Evolutionary conservation across 441 rosid species (phyloP).

Genomic region (Cnidoscolus chayamansa): DNA sequence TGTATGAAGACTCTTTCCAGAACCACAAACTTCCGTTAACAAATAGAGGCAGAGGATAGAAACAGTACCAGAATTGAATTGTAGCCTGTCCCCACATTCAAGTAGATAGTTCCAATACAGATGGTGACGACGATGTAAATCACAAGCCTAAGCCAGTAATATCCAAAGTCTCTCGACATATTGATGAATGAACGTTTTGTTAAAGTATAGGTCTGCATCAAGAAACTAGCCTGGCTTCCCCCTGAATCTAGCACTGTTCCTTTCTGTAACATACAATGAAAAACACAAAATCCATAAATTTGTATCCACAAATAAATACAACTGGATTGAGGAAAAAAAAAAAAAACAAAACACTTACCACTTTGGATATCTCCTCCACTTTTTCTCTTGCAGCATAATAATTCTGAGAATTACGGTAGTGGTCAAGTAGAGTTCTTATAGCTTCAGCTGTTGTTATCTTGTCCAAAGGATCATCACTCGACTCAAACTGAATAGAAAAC

Average conservation of each 20-base stretch:
- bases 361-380: constrained; percentile 80
- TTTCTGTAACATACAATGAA: constrained; percentile 47
- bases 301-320: background rate
- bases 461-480: constrained; percentile 79
- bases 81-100: constrained; percentile 82
- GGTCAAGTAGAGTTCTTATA: constrained; percentile 52
- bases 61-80: constrained; percentile 72
- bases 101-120: constrained; percentile 93
- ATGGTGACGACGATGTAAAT: constrained; percentile 76
- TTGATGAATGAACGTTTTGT: constrained; percentile 85
- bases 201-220: constrained; percentile 74
- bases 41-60: background rate
- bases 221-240: constrained; percentile 94
- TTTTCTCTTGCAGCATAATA: constrained; percentile 57
- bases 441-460: constrained; percentile 89
- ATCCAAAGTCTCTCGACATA: constrained; percentile 97
- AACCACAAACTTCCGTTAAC: background rate
- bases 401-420: constrained; percentile 64
- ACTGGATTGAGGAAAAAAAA: constrained; percentile 5
- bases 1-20: background rate
- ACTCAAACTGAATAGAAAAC: constrained; percentile 53
- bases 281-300: background rate
- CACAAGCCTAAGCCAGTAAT: constrained; percentile 92
- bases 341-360: constrained; percentile 46
- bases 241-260: constrained; percentile 90